Percentiles rank a stretch among this genome's conserved stretches.
Evolutionary conservation across 2,329 filamentous ascomycete species (phyloP).

Genomic region (Colletotrichum falcatum): DNA sequence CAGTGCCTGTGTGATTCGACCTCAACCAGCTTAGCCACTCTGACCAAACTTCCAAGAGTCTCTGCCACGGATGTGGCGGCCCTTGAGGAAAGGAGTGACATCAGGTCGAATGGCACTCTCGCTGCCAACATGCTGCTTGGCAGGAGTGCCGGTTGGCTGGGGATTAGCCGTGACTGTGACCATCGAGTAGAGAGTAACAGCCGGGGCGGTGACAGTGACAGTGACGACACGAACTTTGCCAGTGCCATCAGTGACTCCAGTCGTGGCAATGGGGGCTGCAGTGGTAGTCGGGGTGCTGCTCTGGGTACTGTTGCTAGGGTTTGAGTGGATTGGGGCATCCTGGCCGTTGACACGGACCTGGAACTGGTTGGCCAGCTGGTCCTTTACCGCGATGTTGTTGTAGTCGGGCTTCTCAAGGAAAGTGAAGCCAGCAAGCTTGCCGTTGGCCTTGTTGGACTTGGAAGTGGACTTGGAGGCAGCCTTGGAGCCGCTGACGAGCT

Average conservation of each 20-base stretch:
- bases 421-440: constrained; percentile 36
- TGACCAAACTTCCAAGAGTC: constrained; percentile 39
- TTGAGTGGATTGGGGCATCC: constrained; percentile 25
- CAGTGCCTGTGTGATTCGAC: constrained; percentile 1
- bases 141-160: constrained; percentile 51
- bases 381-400: constrained; percentile 57
- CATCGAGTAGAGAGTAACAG: constrained; percentile 35
- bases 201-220: constrained; percentile 41
- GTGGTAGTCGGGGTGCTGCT: constrained; percentile 42
- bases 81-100: constrained; percentile 36
- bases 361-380: constrained; percentile 60
- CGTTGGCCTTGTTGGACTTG: constrained; percentile 40
- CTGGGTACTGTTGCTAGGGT: constrained; percentile 43
- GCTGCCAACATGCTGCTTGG: constrained; percentile 55
- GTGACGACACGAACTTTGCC: constrained; percentile 34
- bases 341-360: constrained; percentile 55
- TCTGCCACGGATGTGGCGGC: constrained; percentile 33
- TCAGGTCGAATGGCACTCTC: constrained; percentile 42
- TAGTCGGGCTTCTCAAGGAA: constrained; percentile 55
- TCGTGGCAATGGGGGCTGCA: constrained; percentile 25
- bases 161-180: constrained; percentile 55
- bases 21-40: constrained; percentile 14
- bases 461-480: constrained; percentile 32
- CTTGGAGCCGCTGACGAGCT: constrained; percentile 29
- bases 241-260: constrained; percentile 3